Evolutionary conservation across 2,329 filamentous ascomycete genomes (phyloP).

Genomic region (Cryphonectria parasitica): DNA sequence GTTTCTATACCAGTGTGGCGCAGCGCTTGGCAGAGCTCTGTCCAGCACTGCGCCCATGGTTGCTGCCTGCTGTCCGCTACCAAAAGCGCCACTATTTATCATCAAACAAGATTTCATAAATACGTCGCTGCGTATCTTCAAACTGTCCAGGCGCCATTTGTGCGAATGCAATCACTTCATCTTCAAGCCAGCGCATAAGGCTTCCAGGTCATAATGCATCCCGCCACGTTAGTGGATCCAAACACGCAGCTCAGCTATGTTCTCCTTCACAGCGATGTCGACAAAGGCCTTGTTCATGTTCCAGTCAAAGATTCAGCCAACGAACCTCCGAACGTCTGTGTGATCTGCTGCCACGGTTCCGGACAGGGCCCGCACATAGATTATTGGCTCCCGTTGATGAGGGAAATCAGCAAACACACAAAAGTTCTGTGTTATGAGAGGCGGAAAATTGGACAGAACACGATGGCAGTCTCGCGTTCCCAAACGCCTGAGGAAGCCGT

Average conservation of each 20-base stretch:
- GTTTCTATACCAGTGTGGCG: background rate
- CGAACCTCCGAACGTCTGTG: background rate
- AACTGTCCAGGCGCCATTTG: background rate
- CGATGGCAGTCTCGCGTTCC: background rate
- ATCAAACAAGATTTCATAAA: too few species aligned
- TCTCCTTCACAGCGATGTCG: background rate
- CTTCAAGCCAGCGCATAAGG: background rate
- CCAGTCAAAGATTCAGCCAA: background rate
- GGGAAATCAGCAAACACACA: background rate
- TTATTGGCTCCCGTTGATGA: background rate
- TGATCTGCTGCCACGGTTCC: conserved; percentile 18
- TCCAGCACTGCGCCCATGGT: background rate
- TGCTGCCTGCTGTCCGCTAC: background rate
- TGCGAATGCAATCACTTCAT: background rate
- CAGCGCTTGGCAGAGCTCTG: background rate
- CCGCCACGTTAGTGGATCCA: background rate
- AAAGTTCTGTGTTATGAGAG: conserved; percentile 10
- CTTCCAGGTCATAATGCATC: background rate
- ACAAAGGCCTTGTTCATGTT: too few species aligned
- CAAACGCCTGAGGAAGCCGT: background rate
- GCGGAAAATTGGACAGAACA: background rate
- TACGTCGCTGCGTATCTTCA: background rate
- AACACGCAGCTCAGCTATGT: background rate
- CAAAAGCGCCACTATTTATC: too few species aligned
- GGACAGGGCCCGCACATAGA: background rate